Evolutionary conservation across 2,329 filamentous ascomycete genomes (phyloP).

Genomic region (Nemania sp.): DNA sequence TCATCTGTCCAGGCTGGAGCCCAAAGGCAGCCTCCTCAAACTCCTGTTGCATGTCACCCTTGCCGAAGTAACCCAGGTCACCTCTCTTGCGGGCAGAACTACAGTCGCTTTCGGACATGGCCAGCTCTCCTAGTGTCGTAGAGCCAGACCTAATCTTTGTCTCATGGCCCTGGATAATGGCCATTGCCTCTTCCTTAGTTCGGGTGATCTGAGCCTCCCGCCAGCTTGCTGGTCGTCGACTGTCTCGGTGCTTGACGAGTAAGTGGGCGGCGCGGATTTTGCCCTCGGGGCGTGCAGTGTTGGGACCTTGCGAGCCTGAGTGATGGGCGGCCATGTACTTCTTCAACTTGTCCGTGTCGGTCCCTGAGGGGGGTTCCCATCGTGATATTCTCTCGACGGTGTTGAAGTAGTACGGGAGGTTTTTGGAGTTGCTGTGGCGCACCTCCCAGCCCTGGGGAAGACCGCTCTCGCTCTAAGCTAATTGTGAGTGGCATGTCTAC

Average conservation of each 20-base stretch:
- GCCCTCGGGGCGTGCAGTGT: constrained; percentile 65
- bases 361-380: constrained; percentile 92
- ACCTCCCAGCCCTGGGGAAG: constrained; percentile 93
- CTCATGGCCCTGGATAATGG: constrained; percentile 81
- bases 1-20: constrained; percentile 88
- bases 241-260: constrained; percentile 91
- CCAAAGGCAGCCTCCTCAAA: constrained; percentile 96
- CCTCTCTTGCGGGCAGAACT: constrained; percentile 94
- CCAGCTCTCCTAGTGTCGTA: constrained; percentile 81
- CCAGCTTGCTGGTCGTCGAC: constrained; percentile 92
- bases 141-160: constrained; percentile 78
- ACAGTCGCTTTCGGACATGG: constrained; percentile 91
- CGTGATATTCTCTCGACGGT: constrained; percentile 84
- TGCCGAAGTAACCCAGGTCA: constrained; percentile 94
- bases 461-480: constrained; percentile 75
- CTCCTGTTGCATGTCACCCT: constrained; percentile 97
- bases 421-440: constrained; percentile 97
- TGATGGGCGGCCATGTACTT: constrained; percentile 92
- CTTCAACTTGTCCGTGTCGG: constrained; percentile 93
- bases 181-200: constrained; percentile 85
- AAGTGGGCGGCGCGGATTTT: constrained; percentile 96
- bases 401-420: constrained; percentile 99
- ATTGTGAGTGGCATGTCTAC: constrained; percentile 24
- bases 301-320: constrained; percentile 65
- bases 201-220: constrained; percentile 89